Evolutionary conservation across 106 monocot genomes (phyloP).

Genomic region (Dendrobium chrysotoxum): DNA sequence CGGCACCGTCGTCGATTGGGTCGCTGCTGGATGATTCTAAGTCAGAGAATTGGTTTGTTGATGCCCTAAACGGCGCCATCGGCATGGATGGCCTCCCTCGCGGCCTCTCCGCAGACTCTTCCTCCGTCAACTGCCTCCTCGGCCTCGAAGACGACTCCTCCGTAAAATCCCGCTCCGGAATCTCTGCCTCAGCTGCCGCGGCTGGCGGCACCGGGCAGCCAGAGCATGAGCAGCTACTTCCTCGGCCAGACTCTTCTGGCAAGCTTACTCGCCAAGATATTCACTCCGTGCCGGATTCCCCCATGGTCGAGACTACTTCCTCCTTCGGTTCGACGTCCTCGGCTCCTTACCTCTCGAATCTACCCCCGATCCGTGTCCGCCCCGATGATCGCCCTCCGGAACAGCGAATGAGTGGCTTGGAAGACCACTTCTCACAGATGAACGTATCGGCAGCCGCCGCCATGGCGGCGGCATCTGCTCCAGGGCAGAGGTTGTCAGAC

Average conservation of each 20-base stretch:
- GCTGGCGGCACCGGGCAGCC: background rate
- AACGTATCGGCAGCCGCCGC: conserved; percentile 15
- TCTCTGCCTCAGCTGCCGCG: background rate
- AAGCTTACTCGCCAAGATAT: conserved; percentile 41
- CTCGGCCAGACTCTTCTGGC: conserved; percentile 38
- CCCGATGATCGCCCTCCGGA: conserved; percentile 52
- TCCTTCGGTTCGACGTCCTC: conserved; percentile 82
- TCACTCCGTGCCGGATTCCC: conserved; percentile 71
- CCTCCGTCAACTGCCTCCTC: conserved; percentile 79
- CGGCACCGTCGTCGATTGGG: conserved; percentile 50
- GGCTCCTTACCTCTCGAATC: conserved; percentile 63
- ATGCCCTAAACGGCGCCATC: conserved; percentile 76
- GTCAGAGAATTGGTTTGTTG: conserved; percentile 91
- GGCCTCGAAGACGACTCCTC: conserved; percentile 64
- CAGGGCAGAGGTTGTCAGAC: conserved; percentile 4
- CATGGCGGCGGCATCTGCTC: background rate
- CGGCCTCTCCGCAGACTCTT: conserved; percentile 47
- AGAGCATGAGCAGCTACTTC: conserved; percentile 15
- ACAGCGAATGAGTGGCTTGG: conserved; percentile 21
- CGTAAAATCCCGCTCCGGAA: conserved; percentile 13
- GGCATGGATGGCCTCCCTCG: conserved; percentile 41
- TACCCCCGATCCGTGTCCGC: conserved; percentile 68
- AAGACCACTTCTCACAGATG: conserved; percentile 76
- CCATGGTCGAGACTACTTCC: conserved; percentile 61
- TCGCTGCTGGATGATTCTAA: conserved; percentile 82